phyloP scores from a whole-genome alignment of 805 yeast species.

The Lachancea cidri region DNA sequence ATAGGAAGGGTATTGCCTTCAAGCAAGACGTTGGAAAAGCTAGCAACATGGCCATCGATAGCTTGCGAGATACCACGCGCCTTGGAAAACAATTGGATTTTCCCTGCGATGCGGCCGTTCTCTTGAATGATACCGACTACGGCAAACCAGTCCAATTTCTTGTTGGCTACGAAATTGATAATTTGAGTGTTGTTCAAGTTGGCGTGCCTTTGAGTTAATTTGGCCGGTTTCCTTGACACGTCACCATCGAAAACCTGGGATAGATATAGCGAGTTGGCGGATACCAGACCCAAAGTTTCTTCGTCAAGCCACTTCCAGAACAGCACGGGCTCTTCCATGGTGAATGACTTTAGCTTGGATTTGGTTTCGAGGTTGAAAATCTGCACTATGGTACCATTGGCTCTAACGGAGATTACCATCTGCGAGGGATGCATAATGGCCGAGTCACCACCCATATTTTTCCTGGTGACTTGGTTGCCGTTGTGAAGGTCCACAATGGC shows the following conservation, averaged over 20 bases:
- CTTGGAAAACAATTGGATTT: conserved; percentile 85
- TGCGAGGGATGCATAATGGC: conserved; percentile 94
- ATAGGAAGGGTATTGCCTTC: conserved; percentile 69
- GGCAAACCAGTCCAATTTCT: conserved; percentile 85
- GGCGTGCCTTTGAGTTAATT: conserved; percentile 79
- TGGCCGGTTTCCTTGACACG: conserved; percentile 69
- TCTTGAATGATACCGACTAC: conserved; percentile 93
- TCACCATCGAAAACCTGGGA: conserved; percentile 85
- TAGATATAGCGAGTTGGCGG: conserved; percentile 65
- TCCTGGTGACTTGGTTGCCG: conserved; percentile 74
- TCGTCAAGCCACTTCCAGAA: conserved; percentile 93
- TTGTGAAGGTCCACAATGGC: conserved; percentile 84
- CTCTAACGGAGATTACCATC: conserved; percentile 86
- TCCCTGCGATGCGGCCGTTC: conserved; percentile 91
- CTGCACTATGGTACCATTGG: conserved; percentile 93
- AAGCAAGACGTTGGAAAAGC: conserved; percentile 71
- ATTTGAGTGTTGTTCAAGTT: conserved; percentile 76
- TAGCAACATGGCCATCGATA: conserved; percentile 95
- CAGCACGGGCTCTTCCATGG: conserved; percentile 81
- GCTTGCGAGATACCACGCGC: conserved; percentile 92
- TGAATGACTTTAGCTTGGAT: conserved; percentile 83
- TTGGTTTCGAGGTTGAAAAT: conserved; percentile 85
- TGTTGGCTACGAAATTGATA: conserved; percentile 82
- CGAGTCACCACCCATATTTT: conserved; percentile 94
- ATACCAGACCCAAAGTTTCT: conserved; percentile 73